phyloP scores from a whole-genome alignment of 345 rosid species.

The Eucalyptus sp. region DNA sequence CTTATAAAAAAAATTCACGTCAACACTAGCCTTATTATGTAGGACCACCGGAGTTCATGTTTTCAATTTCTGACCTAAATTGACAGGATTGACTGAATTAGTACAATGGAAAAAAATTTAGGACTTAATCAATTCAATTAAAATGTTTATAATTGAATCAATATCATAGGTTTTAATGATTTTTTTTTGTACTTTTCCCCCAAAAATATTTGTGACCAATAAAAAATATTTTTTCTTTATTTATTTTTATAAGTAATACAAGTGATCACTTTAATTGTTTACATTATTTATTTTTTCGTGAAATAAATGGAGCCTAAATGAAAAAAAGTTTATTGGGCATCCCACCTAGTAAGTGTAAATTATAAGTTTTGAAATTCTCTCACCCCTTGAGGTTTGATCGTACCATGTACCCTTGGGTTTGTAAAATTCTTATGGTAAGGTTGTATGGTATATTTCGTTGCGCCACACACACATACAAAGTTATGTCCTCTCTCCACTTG shows the following conservation, averaged over 20 bases:
- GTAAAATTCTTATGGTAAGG: background rate
- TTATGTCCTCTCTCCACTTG: background rate
- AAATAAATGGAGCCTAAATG: background rate
- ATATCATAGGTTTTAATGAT: no score
- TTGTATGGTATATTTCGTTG: background rate
- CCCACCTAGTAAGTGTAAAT: background rate
- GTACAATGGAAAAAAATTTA: no score
- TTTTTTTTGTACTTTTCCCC: no score
- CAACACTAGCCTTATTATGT: no score
- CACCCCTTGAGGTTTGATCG: background rate
- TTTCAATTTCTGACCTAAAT: no score
- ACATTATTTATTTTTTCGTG: background rate
- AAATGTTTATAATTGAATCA: no score
- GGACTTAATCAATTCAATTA: no score
- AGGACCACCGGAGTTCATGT: no score
- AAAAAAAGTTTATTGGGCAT: background rate
- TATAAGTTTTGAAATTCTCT: background rate
- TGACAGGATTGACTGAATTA: fast-evolving
- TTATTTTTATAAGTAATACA: background rate
- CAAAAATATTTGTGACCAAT: background rate
- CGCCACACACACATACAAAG: background rate
- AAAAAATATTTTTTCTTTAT: fast-evolving
- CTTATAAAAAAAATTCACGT: fast-evolving
- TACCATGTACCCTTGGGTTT: background rate
- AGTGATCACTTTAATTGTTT: background rate